A percentile compares a stretch with the other conserved stretches of the same genome.
phyloP scores from a whole-genome alignment of 108 stramenopile genomes.

The Nitzschia inconspicua region DNA sequence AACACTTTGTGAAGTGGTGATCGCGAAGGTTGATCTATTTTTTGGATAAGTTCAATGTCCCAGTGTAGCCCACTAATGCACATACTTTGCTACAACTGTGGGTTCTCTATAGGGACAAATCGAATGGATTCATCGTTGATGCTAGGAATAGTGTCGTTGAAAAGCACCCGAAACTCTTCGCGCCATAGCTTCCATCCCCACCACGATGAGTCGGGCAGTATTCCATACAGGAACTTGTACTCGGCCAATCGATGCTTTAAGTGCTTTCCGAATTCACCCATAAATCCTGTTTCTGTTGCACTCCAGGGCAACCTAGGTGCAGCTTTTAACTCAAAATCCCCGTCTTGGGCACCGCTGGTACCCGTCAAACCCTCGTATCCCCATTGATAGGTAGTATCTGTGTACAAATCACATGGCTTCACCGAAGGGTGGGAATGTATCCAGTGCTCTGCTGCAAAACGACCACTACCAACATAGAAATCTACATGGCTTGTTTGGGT shows the following conservation, averaged over 20 bases:
- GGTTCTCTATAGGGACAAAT: too few species aligned
- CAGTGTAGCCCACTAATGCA: too few species aligned
- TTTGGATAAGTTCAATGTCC: too few species aligned
- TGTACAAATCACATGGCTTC: background rate
- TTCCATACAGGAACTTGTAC: conserved; percentile 1
- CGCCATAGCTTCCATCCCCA: too few species aligned
- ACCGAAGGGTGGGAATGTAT: background rate
- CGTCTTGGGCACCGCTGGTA: background rate
- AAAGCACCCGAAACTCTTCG: too few species aligned
- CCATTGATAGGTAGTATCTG: conserved; percentile 1
- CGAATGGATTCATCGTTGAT: too few species aligned
- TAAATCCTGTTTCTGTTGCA: too few species aligned
- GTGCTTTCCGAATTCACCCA: too few species aligned
- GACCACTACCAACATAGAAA: background rate
- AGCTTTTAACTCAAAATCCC: background rate
- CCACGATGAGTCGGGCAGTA: conserved; percentile 1
- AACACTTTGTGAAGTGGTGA: too few species aligned
- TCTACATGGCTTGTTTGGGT: background rate
- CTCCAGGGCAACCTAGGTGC: conserved; percentile 8
- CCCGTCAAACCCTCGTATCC: conserved; percentile 4
- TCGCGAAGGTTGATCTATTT: too few species aligned
- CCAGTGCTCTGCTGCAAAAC: background rate
- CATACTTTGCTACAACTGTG: too few species aligned
- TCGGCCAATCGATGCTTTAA: conserved; percentile 9
- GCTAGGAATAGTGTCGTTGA: too few species aligned